Evolutionary conservation across 495 filamentous ascomycete genomes (phyloP), one percentile per base, ranked within the genome.

Genomic region (Penicillium flavigenum): DNA sequence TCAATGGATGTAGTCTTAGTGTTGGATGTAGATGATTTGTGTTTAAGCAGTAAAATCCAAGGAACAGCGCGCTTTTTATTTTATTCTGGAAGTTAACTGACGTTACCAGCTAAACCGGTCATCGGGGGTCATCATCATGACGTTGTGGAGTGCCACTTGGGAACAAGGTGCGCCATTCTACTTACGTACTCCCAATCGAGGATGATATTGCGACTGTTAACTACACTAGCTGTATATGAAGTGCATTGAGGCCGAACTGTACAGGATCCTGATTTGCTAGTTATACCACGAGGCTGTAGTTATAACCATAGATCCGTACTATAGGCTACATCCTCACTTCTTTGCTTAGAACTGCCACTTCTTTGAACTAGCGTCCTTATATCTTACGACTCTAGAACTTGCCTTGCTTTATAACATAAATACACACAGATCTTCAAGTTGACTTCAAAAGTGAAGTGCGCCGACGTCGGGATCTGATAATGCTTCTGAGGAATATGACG

Each of bases 51-150:
- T 14, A 29, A 9, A 24, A n/a, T 32, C n/a, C 12, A 54, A 29
- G 32, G 26, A 55, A 47, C 43, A 46, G 58, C 26, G 4, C 22
- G 47, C 38, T 43, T 50, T 59, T 59, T 45, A 60, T 50, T 19
- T 14, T 20, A 20, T 20, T 20, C 34, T 19, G 5, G 24, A 43
- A 20, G 31, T 4, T 22, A 53, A 26, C 57, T 63, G 62, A 68
- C 63, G 63, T 68, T 56, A 63, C 49, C 61, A 42, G 36, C 20
- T 51, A 54, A 59, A 63, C 58, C 60, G 47, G 63, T 39, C 54
- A 51, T 31, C n/a, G 44, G 14, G 17, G 16, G 52, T 61, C 65
- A 68, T 68, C 65, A 68, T 68, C 19, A 68, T 66, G 65, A 66
- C 65, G 65, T 60, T 60, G 5, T 24, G 29, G 42, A 32, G 29